These are phyloP conservation scores for Populus alba DNA, from an alignment of 345 rosid species.

Conservation along the genomic window DNA sequence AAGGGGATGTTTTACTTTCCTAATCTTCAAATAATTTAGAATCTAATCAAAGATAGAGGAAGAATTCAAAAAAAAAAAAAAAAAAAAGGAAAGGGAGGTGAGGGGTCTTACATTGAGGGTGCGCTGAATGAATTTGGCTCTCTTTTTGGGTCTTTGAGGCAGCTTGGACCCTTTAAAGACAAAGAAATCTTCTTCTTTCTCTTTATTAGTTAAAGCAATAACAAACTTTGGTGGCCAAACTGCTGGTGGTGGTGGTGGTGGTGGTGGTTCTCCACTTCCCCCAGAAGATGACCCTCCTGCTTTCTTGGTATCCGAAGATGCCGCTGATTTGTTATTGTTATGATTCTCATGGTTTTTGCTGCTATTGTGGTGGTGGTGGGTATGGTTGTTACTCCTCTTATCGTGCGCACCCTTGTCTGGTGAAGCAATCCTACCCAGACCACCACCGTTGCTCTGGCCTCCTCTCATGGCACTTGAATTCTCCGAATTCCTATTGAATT, in stretches of 20 bases:
- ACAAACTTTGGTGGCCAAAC: constrained; percentile 73
- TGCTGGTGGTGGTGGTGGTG: constrained; percentile 26
- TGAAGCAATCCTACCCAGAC: constrained; percentile 39
- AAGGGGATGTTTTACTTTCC: not conserved
- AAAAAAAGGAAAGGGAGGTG: not conserved
- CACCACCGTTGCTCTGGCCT: constrained; percentile 54
- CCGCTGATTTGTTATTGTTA: constrained; percentile 41
- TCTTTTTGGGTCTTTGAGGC: constrained; percentile 74
- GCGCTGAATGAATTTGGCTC: constrained; percentile 69
- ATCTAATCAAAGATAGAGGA: not conserved
- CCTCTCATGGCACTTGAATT: constrained; percentile 63
- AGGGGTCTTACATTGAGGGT: constrained; percentile 60
- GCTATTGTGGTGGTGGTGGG: constrained; percentile 3
- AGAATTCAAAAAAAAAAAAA: not conserved
- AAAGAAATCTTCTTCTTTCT: constrained; percentile 78
- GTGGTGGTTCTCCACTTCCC: constrained; percentile 54
- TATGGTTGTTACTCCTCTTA: constrained; percentile 33
- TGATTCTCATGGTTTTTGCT: not conserved
- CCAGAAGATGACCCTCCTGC: constrained; percentile 62
- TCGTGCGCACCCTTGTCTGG: constrained; percentile 56
- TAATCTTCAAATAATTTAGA: no score
- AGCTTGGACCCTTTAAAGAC: constrained; percentile 67
- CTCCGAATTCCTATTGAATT: constrained; percentile 51
- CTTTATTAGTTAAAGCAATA: constrained; percentile 72
- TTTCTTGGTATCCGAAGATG: constrained; percentile 54